Percentiles rank a stretch among this genome's conserved stretches.
These are phyloP conservation scores for Teunomyces atbi DNA, from an alignment of 805 yeast species.

Conservation along the genomic window DNA sequence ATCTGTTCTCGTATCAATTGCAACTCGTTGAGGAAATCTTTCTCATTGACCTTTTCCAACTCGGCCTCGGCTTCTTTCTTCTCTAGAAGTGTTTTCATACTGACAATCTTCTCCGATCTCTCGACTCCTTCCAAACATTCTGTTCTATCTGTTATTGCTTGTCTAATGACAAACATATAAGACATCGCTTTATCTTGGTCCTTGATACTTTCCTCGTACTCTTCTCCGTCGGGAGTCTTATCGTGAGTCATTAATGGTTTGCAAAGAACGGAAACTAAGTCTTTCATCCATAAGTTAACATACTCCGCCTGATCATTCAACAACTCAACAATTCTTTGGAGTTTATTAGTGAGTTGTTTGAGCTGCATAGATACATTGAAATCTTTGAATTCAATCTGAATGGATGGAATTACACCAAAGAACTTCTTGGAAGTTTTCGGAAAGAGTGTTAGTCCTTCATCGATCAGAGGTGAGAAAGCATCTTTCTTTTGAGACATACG, in stretches of 20 bases:
- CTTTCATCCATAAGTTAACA: slow-evolving; percentile 52
- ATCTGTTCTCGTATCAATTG: slow-evolving; percentile 20
- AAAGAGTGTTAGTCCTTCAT: slow-evolving; percentile 28
- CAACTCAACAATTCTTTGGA: slow-evolving; percentile 21
- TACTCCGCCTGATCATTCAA: slow-evolving; percentile 52
- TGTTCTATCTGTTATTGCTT: slow-evolving; percentile 42
- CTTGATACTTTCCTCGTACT: slow-evolving; percentile 70
- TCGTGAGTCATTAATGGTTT: slow-evolving; percentile 51
- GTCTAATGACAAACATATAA: slow-evolving; percentile 54
- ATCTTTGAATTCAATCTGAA: slow-evolving; percentile 15
- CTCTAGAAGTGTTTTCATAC: slow-evolving; percentile 18
- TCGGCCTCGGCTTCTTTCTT: slow-evolving; percentile 20
- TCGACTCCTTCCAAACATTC: slow-evolving; percentile 39
- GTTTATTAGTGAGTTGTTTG: slow-evolving; percentile 20
- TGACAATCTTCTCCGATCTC: slow-evolving; percentile 16
- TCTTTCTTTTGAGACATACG: slow-evolving; percentile 16
- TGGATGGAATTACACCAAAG: slow-evolving; percentile 28
- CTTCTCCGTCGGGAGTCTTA: slow-evolving; percentile 63
- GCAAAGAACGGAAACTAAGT: slow-evolving; percentile 42
- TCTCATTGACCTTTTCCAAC: slow-evolving; percentile 24
- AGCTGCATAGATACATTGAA: slow-evolving; percentile 19
- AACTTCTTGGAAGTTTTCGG: slow-evolving; percentile 36
- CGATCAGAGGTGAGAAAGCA: slow-evolving; percentile 14
- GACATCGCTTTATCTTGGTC: slow-evolving; percentile 71
- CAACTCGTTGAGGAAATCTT: slow-evolving; percentile 22